Base-by-base conservation (phyloP, 2,329 filamentous ascomycete species). In the Xenoacremonium recifei region DNA sequence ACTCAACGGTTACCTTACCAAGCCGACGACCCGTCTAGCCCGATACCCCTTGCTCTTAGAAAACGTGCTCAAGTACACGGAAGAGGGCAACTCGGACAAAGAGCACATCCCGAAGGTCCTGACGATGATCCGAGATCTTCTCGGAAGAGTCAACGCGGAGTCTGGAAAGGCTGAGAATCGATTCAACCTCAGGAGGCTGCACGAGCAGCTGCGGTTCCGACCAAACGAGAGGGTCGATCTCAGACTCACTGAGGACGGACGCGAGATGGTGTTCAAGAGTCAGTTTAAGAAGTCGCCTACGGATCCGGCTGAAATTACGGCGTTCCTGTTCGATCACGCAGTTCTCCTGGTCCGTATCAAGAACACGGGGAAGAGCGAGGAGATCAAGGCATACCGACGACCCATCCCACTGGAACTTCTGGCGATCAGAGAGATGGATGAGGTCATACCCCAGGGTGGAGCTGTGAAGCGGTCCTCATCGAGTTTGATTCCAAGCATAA, bases 141-240 rank as follows among this genome's bases (percentile, higher is more conserved):
- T 99, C 37, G 86, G 82, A 38, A 80, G 88, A 50, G 93, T 99
- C 61, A 99, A 99, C 60, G 80, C 88, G 12, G 93, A 97, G 65
- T 96, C 90, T 53, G 93, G 93, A 56, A 96, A 95, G 70, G 90
- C 93, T 1, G 93, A 99, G 67, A 99, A 99, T 62, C 86, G 93
- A 39, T 97, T 96, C 75, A 97, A 97, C 63, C 72, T 99, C 43
- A 86, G 92, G 65, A 87, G 90, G 54, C 77, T 99, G 21, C 93
- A 96, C 61, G 84, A 93, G 54, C 88, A 95, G 56, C 80, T 99
- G 50, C 89, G 92, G 49, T 99, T 95, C 76, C 81, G 86, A 31
- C 85, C 88, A 2, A 89, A 89, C 49, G 92, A 96, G 60, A 87
- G 85, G 59, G 91, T 97, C 35, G 93, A 99, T 63, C 72, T 99